Evolutionary conservation across 352 stramenopile genomes (phyloP), one percentile per base, ranked within the genome.

Genomic region (Phytopythium delawarense): DNA sequence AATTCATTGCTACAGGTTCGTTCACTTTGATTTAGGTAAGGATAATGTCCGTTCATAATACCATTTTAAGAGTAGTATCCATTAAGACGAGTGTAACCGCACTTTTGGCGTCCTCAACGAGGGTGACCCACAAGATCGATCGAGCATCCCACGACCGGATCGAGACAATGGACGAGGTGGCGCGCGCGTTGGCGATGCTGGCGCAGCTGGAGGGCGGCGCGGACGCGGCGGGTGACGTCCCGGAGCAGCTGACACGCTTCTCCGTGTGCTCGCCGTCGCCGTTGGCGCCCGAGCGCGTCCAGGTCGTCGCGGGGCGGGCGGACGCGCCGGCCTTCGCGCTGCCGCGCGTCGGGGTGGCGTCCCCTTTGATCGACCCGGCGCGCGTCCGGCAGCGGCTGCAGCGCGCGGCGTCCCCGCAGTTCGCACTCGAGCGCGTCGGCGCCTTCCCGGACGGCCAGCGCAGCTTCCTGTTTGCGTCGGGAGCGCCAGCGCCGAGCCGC

Each of bases 201-300:
- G 62, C 61, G 37, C 78, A 69, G 15, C 75, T 84, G 8, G 70
- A 68, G 34, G 57, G 66, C 13, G 66, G 61, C 11, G 20, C 35
- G 1, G 13, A 59, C 11, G 28, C 39, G 7, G 15, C 44, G 12
- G 8, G 15, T 3, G 51, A 51, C 52, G 1, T 49, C 7, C 59
- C 70, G 16, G 49, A 57, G 37, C 59, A 68, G 34, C 59, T 92
- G 25, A 62, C 62, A 49, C 63, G 76, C 63, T 92, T 92, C 13
- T 74, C 69, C 9, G 71, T 89, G 25, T 30, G 62, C 2, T 76
- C 78, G 1, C 62, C 71, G 57, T 88, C 79, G 16, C 63, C 79
- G 5, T 66, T 86, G 30, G 68, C 74, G 3, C 71, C 74, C 2
- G 71, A 84, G 35, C 59, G 53, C 37, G 77, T 84, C n/a, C 58